These are phyloP conservation scores for Xylaria nigripes DNA, from an alignment of 495 filamentous ascomycete genomes.

Conservation along the genomic window DNA sequence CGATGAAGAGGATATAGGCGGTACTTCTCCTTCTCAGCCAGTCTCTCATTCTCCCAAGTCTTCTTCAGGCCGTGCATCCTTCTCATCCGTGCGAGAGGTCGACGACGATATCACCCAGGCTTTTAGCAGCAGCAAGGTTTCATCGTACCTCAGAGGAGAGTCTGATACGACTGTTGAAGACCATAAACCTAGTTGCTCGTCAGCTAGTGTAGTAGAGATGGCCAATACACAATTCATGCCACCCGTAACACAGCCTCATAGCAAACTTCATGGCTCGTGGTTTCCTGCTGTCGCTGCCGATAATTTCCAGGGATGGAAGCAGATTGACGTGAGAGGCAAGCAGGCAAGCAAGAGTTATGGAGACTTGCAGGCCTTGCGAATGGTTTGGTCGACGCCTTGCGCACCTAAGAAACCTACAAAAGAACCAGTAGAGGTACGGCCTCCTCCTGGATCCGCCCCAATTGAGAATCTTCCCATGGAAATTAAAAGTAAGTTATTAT, in stretches of 20 bases:
- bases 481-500: conserved; percentile 54
- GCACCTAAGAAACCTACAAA: conserved; percentile 20
- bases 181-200: conserved; percentile 11
- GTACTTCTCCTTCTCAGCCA: neutral
- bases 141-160: conserved; percentile 39
- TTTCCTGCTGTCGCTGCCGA: conserved; percentile 55
- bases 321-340: conserved; percentile 56
- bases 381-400: conserved; percentile 46
- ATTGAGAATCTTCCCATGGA: conserved; percentile 64
- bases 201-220: conserved; percentile 25
- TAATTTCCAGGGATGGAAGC: conserved; percentile 64
- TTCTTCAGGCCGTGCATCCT: conserved; percentile 39
- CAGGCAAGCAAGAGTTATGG: conserved; percentile 65
- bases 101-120: conserved; percentile 55
- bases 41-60: neutral
- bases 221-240: conserved; percentile 42
- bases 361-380: conserved; percentile 51
- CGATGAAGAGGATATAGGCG: conserved; percentile 3
- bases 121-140: conserved; percentile 59
- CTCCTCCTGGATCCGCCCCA: conserved; percentile 32
- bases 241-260: conserved; percentile 37
- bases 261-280: conserved; percentile 51
- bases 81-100: conserved; percentile 50
- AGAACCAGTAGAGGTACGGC: conserved; percentile 17
- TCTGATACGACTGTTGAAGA: conserved; percentile 39